phyloP scores from a whole-genome alignment of 768 basidiomycete genomes.

The Dacryopinax primogenitus region DNA sequence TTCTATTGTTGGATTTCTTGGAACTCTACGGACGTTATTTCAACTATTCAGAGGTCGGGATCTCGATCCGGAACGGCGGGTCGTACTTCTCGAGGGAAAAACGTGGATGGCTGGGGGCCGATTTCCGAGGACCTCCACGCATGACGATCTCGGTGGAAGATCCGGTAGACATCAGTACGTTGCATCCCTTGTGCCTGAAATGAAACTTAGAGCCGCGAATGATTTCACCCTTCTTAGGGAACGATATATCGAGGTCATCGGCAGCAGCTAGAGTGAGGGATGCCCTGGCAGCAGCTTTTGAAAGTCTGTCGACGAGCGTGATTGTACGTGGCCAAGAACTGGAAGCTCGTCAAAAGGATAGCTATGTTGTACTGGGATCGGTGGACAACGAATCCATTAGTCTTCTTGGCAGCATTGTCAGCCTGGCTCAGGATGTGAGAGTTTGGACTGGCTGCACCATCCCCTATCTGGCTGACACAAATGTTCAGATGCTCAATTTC shows the following conservation, averaged over 20 bases:
- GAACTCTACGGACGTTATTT: conserved; percentile 88
- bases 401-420: conserved; percentile 65
- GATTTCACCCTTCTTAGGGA: no score
- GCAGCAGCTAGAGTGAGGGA: conserved; percentile 75
- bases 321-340: conserved; percentile 53
- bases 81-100: conserved; percentile 73
- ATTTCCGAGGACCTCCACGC: conserved; percentile 31
- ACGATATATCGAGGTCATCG: conserved; percentile 85
- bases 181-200: no score
- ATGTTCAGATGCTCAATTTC: conserved; percentile 55
- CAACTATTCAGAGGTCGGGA: conserved; percentile 81
- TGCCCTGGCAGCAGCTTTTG: conserved; percentile 64
- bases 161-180: conserved; percentile 75
- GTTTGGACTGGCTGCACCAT: conserved; percentile 17
- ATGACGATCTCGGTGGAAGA: conserved; percentile 77
- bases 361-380: conserved; percentile 33
- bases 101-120: conserved; percentile 66
- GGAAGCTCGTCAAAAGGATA: conserved; percentile 41
- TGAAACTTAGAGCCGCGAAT: no score
- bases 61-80: conserved; percentile 77
- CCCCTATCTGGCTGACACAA: not conserved
- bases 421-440: conserved; percentile 72
- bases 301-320: conserved; percentile 55
- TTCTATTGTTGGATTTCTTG: conserved; percentile 93
- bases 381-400: conserved; percentile 53